A percentile compares a stretch with the other conserved stretches of the same genome.
Conservation (phyloP, 2,329 filamentous ascomycete species). For the Exophiala spinifera region DNA sequence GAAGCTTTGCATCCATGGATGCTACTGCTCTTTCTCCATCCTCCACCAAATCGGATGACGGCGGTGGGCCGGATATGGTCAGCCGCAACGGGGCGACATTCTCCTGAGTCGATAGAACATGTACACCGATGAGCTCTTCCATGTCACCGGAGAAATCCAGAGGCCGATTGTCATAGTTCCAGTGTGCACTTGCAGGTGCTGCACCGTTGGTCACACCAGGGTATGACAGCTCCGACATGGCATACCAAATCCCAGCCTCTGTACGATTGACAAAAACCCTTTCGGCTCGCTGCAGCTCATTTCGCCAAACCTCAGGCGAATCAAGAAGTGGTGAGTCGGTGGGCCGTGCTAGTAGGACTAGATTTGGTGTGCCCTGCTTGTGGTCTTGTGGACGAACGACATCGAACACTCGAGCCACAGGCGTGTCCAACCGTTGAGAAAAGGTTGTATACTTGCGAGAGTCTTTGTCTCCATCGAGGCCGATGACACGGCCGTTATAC, state of each 20-base stretch:
- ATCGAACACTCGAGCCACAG: slow-evolving; percentile 86
- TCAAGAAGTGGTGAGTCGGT: slow-evolving; percentile 53
- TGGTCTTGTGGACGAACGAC: slow-evolving; percentile 71
- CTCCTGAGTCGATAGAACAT: slow-evolving; percentile 55
- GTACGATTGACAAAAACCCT: slow-evolving; percentile 86
- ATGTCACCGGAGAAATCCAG: slow-evolving; percentile 24
- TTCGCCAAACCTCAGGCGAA: slow-evolving; percentile 17
- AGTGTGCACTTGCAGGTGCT: slow-evolving; percentile 43
- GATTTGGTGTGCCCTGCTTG: slow-evolving; percentile 61
- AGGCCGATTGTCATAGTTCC: slow-evolving; percentile 22
- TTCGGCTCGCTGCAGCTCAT: slow-evolving; percentile 51
- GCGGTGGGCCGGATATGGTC: slow-evolving; percentile 26
- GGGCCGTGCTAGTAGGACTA: slow-evolving; percentile 85
- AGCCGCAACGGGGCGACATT: slow-evolving; percentile 50
- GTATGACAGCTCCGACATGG: slow-evolving; percentile 81
- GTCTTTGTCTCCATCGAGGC: slow-evolving; percentile 65
- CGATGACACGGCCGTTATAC: slow-evolving; percentile 79
- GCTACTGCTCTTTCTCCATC: slow-evolving; percentile 23
- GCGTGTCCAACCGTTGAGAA: slow-evolving; percentile 66
- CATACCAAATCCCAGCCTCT: slow-evolving; percentile 85
- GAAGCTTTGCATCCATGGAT: slow-evolving; percentile 14
- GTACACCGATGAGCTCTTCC: slow-evolving; percentile 62
- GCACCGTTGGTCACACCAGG: slow-evolving; percentile 76
- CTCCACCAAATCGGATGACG: slow-evolving; percentile 17
- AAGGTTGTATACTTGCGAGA: slow-evolving; percentile 48